Conservation (phyloP, 352 stramenopile genomes). For the Pythium phragmitis region DNA sequence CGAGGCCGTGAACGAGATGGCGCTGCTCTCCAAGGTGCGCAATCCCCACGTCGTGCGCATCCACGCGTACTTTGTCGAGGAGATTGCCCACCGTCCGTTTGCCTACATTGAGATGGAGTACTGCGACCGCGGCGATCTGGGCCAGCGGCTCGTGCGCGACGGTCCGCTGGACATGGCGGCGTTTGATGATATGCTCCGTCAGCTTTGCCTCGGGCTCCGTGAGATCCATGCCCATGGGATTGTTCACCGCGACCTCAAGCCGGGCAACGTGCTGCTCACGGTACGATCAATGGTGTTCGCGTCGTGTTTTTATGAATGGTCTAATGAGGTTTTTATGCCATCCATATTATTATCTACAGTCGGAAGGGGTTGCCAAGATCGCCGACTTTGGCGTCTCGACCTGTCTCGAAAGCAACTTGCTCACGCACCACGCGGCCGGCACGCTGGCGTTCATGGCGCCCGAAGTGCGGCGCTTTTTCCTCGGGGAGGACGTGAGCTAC, state of each 20-base stretch:
- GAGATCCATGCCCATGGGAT: conserved; percentile 70
- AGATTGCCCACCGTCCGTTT: conserved; percentile 73
- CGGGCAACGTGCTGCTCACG: conserved; percentile 71
- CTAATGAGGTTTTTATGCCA: not conserved
- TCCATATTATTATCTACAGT: conserved; percentile 30
- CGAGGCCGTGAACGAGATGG: conserved; percentile 79
- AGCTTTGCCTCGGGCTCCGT: conserved; percentile 63
- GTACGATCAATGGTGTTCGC: conserved; percentile 28
- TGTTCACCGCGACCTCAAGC: conserved; percentile 79
- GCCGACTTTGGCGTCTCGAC: conserved; percentile 85
- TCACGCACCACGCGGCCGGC: conserved; percentile 72
- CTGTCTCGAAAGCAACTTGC: conserved; percentile 63
- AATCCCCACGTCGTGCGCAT: conserved; percentile 72
- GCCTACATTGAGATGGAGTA: conserved; percentile 86
- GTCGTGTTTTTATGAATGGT: not conserved
- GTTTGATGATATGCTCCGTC: conserved; percentile 64
- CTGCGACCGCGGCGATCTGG: conserved; percentile 62
- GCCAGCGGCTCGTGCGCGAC: conserved; percentile 38
- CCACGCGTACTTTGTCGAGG: conserved; percentile 74
- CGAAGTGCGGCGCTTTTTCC: conserved; percentile 71
- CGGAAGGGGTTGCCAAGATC: conserved; percentile 66
- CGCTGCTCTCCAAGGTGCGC: conserved; percentile 51
- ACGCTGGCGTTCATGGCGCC: conserved; percentile 83
- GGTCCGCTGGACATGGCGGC: conserved; percentile 38
- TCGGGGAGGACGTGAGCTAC: conserved; percentile 70